These are phyloP conservation scores for Spinacia oleracea DNA, from an alignment of 179 eudicot genomes.

Conservation along the genomic window DNA sequence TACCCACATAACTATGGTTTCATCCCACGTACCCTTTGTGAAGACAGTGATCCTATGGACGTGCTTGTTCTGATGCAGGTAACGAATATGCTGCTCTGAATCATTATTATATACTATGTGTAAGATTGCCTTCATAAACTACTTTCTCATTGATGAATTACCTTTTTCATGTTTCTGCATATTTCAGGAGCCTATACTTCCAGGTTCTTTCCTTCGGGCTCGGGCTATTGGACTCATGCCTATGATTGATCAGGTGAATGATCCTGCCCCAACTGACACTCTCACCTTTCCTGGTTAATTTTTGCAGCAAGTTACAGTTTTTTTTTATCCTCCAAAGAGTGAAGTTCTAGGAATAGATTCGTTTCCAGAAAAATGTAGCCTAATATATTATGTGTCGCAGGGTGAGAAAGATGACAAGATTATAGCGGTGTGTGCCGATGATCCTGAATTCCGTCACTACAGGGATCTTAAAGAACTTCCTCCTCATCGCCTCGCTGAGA, in stretches of 20 bases:
- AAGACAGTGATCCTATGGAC: slow-evolving; percentile 90
- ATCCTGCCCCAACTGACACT: background rate
- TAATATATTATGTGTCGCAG: slow-evolving; percentile 29
- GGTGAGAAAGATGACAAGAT: slow-evolving; percentile 80
- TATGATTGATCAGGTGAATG: slow-evolving; percentile 91
- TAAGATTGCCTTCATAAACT: background rate
- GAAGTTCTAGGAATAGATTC: background rate
- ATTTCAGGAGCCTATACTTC: slow-evolving; percentile 76
- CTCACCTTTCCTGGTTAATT: background rate
- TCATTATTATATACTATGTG: background rate
- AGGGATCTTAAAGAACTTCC: slow-evolving; percentile 58
- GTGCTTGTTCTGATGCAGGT: slow-evolving; percentile 95
- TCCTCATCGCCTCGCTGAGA: slow-evolving; percentile 78
- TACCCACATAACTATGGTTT: slow-evolving; percentile 95
- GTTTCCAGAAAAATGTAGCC: background rate
- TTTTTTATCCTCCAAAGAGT: background rate
- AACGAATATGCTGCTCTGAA: slow-evolving; percentile 12
- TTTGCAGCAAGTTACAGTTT: background rate
- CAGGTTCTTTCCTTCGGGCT: slow-evolving; percentile 87
- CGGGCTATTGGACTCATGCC: slow-evolving; percentile 98
- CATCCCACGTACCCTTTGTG: slow-evolving; percentile 87
- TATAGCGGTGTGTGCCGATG: slow-evolving; percentile 80
- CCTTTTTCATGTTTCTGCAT: background rate
- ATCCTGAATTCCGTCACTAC: slow-evolving; percentile 69
- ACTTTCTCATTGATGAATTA: background rate